Percentiles rank a stretch among this genome's conserved stretches.
These are phyloP conservation scores for Taiwanofungus camphoratus DNA, from an alignment of 1,284 basidiomycete genomes.

Conservation along the genomic window DNA sequence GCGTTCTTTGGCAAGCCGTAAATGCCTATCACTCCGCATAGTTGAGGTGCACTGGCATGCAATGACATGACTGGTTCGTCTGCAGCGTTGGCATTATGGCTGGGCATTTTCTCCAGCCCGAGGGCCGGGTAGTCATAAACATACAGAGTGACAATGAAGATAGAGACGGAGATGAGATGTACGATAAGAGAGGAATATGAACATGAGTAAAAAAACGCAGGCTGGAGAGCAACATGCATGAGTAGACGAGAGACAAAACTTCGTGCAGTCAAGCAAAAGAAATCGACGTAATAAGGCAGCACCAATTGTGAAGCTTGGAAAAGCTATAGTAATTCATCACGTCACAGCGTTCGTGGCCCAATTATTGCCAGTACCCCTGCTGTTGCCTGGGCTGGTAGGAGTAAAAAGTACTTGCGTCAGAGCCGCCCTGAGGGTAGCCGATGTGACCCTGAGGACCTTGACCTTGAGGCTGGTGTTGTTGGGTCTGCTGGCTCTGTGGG, in stretches of 20 bases:
- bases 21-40: too few species aligned
- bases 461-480: constrained; percentile 32
- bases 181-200: constrained; percentile 15
- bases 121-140: constrained; percentile 14
- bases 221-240: constrained; percentile 5
- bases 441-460: constrained; percentile 60
- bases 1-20: constrained; percentile 21
- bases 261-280: constrained; percentile 2
- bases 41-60: too few species aligned
- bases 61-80: background rate
- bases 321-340: background rate
- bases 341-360: too few species aligned
- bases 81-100: constrained; percentile 14
- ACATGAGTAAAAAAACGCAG: constrained; percentile 9
- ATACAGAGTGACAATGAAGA: constrained; percentile 13
- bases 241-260: constrained; percentile 8
- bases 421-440: constrained; percentile 53
- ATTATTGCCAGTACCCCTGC: constrained; percentile 67
- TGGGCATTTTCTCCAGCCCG: constrained; percentile 12
- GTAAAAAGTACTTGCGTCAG: constrained; percentile 56
- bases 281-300: background rate
- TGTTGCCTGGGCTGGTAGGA: constrained; percentile 61
- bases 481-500: constrained; percentile 39
- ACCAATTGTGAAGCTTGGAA: background rate
- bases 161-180: constrained; percentile 23